Evolutionary conservation across 192 early-diverging fungal genomes (phyloP).

Genomic region (Irineochytrium annulatum): DNA sequence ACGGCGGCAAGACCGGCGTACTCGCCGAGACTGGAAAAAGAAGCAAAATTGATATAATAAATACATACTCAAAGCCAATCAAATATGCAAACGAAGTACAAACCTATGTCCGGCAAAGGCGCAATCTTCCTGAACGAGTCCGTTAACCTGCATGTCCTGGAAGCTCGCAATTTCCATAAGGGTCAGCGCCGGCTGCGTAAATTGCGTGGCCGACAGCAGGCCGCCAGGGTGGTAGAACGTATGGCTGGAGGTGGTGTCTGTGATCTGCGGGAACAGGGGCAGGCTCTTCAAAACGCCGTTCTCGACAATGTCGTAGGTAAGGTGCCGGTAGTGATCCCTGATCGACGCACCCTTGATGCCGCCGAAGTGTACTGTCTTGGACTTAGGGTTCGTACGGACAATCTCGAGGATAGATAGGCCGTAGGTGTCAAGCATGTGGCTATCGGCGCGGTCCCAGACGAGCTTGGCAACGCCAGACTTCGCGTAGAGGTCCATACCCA

Average conservation of each 20-base stretch:
- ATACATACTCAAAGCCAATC: slow-evolving; percentile 2
- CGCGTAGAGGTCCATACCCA: slow-evolving; percentile 92
- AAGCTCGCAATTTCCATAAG: slow-evolving; percentile 88
- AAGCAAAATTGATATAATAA: slow-evolving; percentile 10
- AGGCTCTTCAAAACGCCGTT: slow-evolving; percentile 71
- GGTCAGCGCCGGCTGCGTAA: slow-evolving; percentile 89
- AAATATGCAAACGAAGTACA: slow-evolving; percentile 5
- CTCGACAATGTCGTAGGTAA: slow-evolving; percentile 88
- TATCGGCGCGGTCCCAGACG: slow-evolving; percentile 89
- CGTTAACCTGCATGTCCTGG: slow-evolving; percentile 84
- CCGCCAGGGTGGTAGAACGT: slow-evolving; percentile 83
- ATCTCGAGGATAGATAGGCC: slow-evolving; percentile 88
- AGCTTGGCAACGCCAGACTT: slow-evolving; percentile 76
- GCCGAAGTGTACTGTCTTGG: slow-evolving; percentile 85
- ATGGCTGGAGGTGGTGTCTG: slow-evolving; percentile 61
- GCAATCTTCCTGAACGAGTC: slow-evolving; percentile 77
- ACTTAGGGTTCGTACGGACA: slow-evolving; percentile 79
- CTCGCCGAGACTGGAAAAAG: slow-evolving; percentile 67
- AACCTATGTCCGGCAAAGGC: slow-evolving; percentile 86
- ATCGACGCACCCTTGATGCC: slow-evolving; percentile 77
- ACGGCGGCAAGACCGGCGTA: slow-evolving; percentile 88
- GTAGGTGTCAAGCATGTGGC: slow-evolving; percentile 79
- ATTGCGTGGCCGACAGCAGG: slow-evolving; percentile 89
- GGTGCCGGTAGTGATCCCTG: slow-evolving; percentile 75
- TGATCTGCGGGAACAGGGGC: slow-evolving; percentile 85